Percentiles rank a stretch among this genome's conserved stretches.
These are phyloP conservation scores for Xylaria castorea DNA, from an alignment of 495 filamentous ascomycete genomes.

Conservation along the genomic window DNA sequence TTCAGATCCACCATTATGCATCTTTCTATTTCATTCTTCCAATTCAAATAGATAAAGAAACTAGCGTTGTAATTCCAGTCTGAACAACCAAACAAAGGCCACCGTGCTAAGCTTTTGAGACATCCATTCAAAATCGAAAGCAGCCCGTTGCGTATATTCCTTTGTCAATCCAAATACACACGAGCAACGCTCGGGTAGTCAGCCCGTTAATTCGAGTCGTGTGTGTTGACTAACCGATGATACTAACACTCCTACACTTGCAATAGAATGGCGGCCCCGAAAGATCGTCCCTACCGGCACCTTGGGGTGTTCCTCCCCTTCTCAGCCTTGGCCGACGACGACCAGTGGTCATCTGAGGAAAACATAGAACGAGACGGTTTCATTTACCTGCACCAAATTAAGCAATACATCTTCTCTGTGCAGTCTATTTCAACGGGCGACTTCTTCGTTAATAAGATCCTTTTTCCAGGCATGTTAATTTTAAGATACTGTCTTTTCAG, in stretches of 20 bases:
- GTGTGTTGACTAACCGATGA: neutral
- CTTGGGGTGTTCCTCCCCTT: neutral
- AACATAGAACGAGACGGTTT: constrained; percentile 3
- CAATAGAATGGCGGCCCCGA: constrained; percentile 2
- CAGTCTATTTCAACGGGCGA: neutral
- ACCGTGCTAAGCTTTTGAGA: neutral
- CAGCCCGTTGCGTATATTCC: neutral
- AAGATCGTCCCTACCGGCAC: constrained; percentile 5
- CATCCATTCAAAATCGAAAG: constrained; percentile 12
- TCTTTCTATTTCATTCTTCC: no score
- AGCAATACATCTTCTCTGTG: neutral
- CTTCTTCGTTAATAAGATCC: neutral
- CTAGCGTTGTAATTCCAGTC: neutral
- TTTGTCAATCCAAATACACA: neutral
- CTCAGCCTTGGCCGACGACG: neutral
- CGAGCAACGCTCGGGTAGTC: neutral
- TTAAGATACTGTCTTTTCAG: no score
- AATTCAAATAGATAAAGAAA: neutral
- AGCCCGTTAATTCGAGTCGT: no score
- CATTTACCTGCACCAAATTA: neutral
- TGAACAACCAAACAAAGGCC: neutral
- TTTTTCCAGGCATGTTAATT: neutral
- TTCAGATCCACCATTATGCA: no score
- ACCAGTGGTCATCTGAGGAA: neutral
- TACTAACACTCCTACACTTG: neutral